Percentiles rank a stretch among this genome's conserved stretches.
Evolutionary conservation across 2,329 filamentous ascomycete genomes (phyloP).

Genomic region (Colletotrichum sp.): DNA sequence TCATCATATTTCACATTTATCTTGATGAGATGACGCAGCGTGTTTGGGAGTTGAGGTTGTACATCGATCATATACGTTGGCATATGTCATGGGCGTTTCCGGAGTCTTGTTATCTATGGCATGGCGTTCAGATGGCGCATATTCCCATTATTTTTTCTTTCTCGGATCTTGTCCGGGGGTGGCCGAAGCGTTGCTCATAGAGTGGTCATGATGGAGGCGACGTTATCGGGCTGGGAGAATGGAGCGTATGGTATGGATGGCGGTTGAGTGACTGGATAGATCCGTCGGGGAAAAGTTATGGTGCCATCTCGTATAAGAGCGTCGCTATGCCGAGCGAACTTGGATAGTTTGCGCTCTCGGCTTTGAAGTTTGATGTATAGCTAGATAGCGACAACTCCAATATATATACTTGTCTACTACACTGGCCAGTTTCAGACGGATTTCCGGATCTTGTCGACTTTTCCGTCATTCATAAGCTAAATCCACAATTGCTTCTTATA

Average conservation of each 20-base stretch:
- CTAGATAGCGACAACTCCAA: slow-evolving; percentile 5
- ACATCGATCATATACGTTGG: background rate
- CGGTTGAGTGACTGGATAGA: background rate
- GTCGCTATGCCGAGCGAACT: background rate
- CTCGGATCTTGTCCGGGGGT: background rate
- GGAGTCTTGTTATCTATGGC: background rate
- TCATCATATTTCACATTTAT: background rate
- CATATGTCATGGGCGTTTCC: background rate
- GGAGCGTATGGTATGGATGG: background rate
- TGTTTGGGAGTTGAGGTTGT: slow-evolving; percentile 9
- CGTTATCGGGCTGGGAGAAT: background rate
- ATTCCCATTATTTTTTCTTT: background rate
- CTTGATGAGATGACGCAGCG: slow-evolving; percentile 19
- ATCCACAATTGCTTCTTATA: too few species aligned
- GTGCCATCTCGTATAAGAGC: background rate
- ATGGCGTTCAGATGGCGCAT: slow-evolving; percentile 7
- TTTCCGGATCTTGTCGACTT: too few species aligned
- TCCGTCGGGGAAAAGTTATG: background rate
- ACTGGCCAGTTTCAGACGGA: too few species aligned
- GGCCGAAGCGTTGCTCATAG: background rate
- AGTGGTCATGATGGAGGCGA: background rate
- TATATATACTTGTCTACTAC: background rate
- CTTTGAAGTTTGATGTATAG: slow-evolving; percentile 5
- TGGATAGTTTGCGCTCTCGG: background rate
- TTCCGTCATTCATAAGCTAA: too few species aligned